Evolutionary conservation across 768 basidiomycete species (phyloP).

Genomic region (Kwoniella mangroviensis): DNA sequence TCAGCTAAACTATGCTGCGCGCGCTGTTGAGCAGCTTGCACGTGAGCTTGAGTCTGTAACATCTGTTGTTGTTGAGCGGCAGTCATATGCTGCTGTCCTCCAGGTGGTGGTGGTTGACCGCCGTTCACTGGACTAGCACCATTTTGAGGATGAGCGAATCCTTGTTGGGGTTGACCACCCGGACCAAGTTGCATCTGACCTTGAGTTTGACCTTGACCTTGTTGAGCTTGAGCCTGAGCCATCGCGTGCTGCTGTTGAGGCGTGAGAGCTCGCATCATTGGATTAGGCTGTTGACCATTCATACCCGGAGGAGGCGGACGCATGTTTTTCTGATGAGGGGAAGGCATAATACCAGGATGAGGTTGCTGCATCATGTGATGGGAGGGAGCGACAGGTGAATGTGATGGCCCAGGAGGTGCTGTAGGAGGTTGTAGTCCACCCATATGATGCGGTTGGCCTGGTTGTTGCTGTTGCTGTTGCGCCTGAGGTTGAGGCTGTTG

Average conservation of each 20-base stretch:
- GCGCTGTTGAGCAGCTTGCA: constrained; percentile 33
- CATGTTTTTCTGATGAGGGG: constrained; percentile 46
- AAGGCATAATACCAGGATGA: constrained; percentile 41
- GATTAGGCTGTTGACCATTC: constrained; percentile 34
- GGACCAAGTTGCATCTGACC: not conserved
- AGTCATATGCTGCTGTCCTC: constrained; percentile 14
- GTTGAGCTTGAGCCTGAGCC: constrained; percentile 24
- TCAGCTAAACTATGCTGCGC: constrained; percentile 25
- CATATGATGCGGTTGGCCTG: constrained; percentile 21
- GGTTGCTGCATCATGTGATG: constrained; percentile 50
- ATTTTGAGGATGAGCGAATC: constrained; percentile 18
- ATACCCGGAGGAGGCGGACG: constrained; percentile 33
- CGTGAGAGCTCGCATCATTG: constrained; percentile 43
- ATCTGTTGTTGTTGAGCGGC: constrained; percentile 30
- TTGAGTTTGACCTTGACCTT: constrained; percentile 19
- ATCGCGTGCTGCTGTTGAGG: constrained; percentile 36
- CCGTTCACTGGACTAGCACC: constrained; percentile 26
- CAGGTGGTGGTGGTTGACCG: constrained; percentile 19
- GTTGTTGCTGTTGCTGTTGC: constrained; percentile 5
- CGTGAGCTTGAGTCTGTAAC: constrained; percentile 35
- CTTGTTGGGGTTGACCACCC: not conserved
- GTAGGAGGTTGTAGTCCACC: constrained; percentile 35
- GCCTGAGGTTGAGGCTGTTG: constrained; percentile 18
- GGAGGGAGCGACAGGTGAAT: constrained; percentile 42
- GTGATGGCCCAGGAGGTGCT: constrained; percentile 44